A percentile compares a stretch with the other conserved stretches of the same genome.
Evolutionary conservation across 2,329 filamentous ascomycete species (phyloP).

Genomic region (Bipolaris zeicola): DNA sequence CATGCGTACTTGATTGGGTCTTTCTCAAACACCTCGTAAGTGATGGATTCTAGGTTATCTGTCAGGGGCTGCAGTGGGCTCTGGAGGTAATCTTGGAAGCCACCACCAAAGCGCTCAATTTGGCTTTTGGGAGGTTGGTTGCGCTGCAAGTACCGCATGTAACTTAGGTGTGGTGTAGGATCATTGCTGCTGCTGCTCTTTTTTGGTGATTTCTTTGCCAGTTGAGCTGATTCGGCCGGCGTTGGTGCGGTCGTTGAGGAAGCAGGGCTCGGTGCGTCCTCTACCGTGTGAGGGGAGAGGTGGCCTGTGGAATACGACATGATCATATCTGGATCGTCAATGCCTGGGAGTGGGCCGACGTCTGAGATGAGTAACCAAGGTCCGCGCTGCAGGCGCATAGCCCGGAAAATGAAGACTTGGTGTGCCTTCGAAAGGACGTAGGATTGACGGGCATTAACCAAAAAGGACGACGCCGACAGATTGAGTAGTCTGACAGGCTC

Average conservation of each 20-base stretch:
- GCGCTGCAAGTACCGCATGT: slow-evolving; percentile 81
- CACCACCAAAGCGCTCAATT: slow-evolving; percentile 70
- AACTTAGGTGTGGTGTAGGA: slow-evolving; percentile 72
- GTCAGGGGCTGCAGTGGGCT: slow-evolving; percentile 92
- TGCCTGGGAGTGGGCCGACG: slow-evolving; percentile 60
- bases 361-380: slow-evolving; percentile 67
- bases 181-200: slow-evolving; percentile 57
- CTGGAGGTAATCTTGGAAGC: slow-evolving; percentile 93
- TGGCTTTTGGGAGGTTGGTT: slow-evolving; percentile 71
- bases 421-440: slow-evolving; percentile 64
- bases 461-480: slow-evolving; percentile 59
- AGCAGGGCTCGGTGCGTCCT: slow-evolving; percentile 40
- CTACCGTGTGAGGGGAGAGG: slow-evolving; percentile 52
- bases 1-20: slow-evolving; percentile 98
- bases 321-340: slow-evolving; percentile 49
- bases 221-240: slow-evolving; percentile 67
- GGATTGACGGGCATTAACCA: slow-evolving; percentile 64
- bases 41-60: slow-evolving; percentile 95
- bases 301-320: slow-evolving; percentile 45
- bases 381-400: slow-evolving; percentile 61
- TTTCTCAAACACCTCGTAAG: slow-evolving; percentile 98
- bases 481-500: slow-evolving; percentile 65
- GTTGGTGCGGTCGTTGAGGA: slow-evolving; percentile 59
- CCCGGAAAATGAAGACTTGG: slow-evolving; percentile 62
- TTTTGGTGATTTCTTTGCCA: slow-evolving; percentile 44